phyloP scores from a whole-genome alignment of 805 yeast species.

The Lipomyces anomalus region DNA sequence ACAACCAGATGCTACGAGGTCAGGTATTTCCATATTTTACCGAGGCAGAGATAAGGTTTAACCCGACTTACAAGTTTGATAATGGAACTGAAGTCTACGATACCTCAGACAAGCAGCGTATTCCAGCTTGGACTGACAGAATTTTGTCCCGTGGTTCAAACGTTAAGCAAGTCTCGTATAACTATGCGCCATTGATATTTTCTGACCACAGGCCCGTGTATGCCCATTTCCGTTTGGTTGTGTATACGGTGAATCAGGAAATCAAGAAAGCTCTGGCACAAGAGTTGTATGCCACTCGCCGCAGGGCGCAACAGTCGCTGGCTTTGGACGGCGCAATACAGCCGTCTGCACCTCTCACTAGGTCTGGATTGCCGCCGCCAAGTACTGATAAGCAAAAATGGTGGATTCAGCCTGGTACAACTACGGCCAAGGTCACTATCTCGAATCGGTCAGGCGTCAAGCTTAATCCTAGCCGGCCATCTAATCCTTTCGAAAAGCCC shows the following conservation, averaged over 20 bases:
- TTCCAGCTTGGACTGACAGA: conserved; percentile 97
- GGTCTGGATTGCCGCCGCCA: conserved; percentile 70
- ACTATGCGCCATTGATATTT: conserved; percentile 51
- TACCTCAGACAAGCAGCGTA: conserved; percentile 83
- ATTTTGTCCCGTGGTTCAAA: conserved; percentile 58
- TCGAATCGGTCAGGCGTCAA: conserved; percentile 38
- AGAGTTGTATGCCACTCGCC: conserved; percentile 55
- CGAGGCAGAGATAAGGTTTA: conserved; percentile 70
- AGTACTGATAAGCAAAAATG: conserved; percentile 75
- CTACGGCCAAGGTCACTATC: conserved; percentile 62
- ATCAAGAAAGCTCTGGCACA: conserved; percentile 50
- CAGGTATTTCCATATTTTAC: conserved; percentile 68
- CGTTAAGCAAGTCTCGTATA: conserved; percentile 61
- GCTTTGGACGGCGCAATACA: conserved; percentile 27
- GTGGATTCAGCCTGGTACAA: conserved; percentile 88
- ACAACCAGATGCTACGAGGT: conserved; percentile 62
- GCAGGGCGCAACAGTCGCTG: conserved; percentile 25
- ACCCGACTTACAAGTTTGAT: conserved; percentile 91
- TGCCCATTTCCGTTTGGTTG: conserved; percentile 64
- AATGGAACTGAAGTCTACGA: conserved; percentile 77
- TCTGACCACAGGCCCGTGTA: conserved; percentile 95
- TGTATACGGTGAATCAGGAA: conserved; percentile 62
- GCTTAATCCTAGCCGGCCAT: conserved; percentile 63
- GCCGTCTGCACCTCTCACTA: conserved; percentile 14
- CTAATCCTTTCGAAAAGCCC: conserved; percentile 64